Evolutionary conservation across 371 early-diverging fungal genomes (phyloP), one percentile per base, ranked within the genome.

Genomic region (Actinomortierella ambigua): DNA sequence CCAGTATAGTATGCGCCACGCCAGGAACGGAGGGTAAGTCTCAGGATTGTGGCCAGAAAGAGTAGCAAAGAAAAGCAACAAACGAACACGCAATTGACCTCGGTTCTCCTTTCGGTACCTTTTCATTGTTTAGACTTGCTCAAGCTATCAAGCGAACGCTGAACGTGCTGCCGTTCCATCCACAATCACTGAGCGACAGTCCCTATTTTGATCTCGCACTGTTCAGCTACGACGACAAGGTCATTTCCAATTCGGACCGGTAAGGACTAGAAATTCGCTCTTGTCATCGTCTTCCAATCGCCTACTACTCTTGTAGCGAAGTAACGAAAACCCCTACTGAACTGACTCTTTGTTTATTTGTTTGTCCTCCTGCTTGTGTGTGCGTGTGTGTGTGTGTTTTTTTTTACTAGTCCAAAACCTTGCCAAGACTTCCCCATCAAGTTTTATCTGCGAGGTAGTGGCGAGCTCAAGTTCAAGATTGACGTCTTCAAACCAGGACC

Each of bases 21-120:
- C 89, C 18, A 76, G 80, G 40, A 87, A 86, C 53, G 90, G 90
- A 65, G 88, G 89, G 84, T 85, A 75, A 60, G 68, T 55, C 8
- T 39, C 20, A 41, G 2, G 5, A 9, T n/a, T n/a, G n/a, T n/a
- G n/a, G n/a, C n/a, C n/a, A n/a, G n/a, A n/a, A n/a, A n/a, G n/a
- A n/a, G n/a, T n/a, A n/a, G n/a, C 11, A 41, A 41, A 41, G 13
- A 44, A 5, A 13, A 44, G 4, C 20, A 44, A 44, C 13, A 44
- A 13, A n/a, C n/a, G n/a, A n/a, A n/a, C n/a, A n/a, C n/a, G n/a
- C n/a, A n/a, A n/a, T n/a, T n/a, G n/a, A n/a, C n/a, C n/a, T n/a
- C n/a, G n/a, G n/a, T n/a, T n/a, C n/a, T n/a, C 46, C 46, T 46
- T 6, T 18, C 22, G 46, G 18, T 15, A 46, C 23, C 40, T 3